phyloP scores from a whole-genome alignment of 2,329 filamentous ascomycete genomes.

The Penicillium psychrosexuale region DNA sequence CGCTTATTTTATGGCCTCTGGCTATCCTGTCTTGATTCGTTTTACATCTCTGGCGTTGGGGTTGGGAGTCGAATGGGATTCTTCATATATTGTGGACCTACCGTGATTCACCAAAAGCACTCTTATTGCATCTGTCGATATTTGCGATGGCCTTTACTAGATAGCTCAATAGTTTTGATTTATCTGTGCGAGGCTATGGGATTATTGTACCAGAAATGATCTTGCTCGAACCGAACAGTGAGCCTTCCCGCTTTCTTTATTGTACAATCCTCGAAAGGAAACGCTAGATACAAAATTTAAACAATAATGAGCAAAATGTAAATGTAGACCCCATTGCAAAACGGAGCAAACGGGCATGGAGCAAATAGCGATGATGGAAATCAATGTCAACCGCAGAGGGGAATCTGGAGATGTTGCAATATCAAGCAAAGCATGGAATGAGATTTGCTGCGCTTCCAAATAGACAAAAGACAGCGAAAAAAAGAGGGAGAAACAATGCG shows the following conservation, averaged over 20 bases:
- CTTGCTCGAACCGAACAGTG: conserved; percentile 21
- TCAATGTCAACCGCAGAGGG: conserved; percentile 18
- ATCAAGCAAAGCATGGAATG: conserved; percentile 12
- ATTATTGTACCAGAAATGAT: conserved; percentile 10
- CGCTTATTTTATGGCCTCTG: conserved; percentile 6
- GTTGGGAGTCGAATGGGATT: conserved; percentile 22
- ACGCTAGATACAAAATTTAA: conserved; percentile 15
- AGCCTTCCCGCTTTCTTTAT: conserved; percentile 19
- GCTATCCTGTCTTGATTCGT: conserved; percentile 12
- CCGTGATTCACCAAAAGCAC: conserved; percentile 24
- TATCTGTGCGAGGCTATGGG: not conserved
- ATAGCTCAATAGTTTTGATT: not conserved
- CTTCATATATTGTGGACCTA: conserved; percentile 17
- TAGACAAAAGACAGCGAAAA: not conserved
- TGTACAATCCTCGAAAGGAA: conserved; percentile 20
- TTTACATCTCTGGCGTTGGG: conserved; percentile 24
- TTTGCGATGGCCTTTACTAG: not conserved
- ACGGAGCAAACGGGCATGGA: not conserved
- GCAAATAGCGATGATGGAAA: conserved; percentile 10
- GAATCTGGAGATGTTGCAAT: conserved; percentile 19
- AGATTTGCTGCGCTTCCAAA: conserved; percentile 8
- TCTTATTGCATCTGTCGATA: conserved; percentile 14
- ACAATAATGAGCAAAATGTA: conserved; percentile 5
- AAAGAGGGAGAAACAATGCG: not conserved
- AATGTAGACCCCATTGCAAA: not conserved